A percentile compares a stretch with the other conserved stretches of the same genome.
These are phyloP conservation scores for Penicillium ucsense DNA, from an alignment of 495 filamentous ascomycete species.

Conservation along the genomic window DNA sequence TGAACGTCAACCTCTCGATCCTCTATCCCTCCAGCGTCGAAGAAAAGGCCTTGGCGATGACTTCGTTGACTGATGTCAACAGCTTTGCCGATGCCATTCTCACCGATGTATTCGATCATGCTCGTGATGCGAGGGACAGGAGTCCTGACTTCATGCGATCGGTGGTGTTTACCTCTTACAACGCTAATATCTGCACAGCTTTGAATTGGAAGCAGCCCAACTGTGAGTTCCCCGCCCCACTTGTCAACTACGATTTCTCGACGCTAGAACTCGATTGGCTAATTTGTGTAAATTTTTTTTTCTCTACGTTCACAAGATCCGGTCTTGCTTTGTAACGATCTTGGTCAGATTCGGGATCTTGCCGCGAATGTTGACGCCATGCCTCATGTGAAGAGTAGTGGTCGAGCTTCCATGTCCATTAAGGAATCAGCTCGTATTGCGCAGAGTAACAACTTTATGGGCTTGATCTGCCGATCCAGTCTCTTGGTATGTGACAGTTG, in stretches of 20 bases:
- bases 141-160: constrained; percentile 63
- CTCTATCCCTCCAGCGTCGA: constrained; percentile 69
- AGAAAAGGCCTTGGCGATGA: constrained; percentile 54
- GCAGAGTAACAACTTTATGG: constrained; percentile 96
- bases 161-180: constrained; percentile 88
- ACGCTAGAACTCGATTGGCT: too few relatives aligned
- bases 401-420: constrained; percentile 65
- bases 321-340: constrained; percentile 87
- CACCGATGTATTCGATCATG: constrained; percentile 82
- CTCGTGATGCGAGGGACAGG: constrained; percentile 59
- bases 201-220: constrained; percentile 99
- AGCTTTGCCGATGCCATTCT: constrained; percentile 75
- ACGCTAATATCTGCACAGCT: constrained; percentile 78
- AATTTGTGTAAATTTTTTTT: not conserved
- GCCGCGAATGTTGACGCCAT: constrained; percentile 32
- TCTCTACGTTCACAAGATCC: constrained; percentile 49
- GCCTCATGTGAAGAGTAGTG: constrained; percentile 49
- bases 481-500: constrained; percentile 55
- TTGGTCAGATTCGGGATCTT: constrained; percentile 49
- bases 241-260: too few relatives aligned
- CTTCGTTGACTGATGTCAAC: constrained; percentile 76
- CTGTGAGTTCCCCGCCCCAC: constrained; percentile 43
- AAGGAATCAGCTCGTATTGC: constrained; percentile 93
- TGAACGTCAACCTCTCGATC: constrained; percentile 81
- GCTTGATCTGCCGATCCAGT: constrained; percentile 77